These are phyloP conservation scores for Pisolithus orientalis DNA, from an alignment of 768 basidiomycete species.

Conservation along the genomic window DNA sequence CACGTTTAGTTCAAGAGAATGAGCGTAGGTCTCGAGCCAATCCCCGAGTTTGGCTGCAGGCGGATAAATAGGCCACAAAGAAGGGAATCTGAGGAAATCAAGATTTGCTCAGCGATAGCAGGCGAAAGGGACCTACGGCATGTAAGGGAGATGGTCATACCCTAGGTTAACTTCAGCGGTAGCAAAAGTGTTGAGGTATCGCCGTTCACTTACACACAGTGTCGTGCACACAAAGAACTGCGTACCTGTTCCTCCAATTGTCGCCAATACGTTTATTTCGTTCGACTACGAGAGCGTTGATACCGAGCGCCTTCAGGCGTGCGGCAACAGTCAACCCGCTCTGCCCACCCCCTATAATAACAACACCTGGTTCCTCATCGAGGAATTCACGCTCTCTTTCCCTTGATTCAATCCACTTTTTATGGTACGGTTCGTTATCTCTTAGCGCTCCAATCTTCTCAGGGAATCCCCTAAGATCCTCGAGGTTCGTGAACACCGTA, in stretches of 20 bases:
- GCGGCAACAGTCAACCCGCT: slow-evolving; percentile 62
- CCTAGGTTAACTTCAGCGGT: slow-evolving; percentile 19
- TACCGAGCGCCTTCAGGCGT: slow-evolving; percentile 53
- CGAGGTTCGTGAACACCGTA: slow-evolving; percentile 53
- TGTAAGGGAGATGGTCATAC: slow-evolving; percentile 52
- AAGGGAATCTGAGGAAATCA: slow-evolving; percentile 38
- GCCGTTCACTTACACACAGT: slow-evolving; percentile 35
- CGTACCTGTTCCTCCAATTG: slow-evolving; percentile 56
- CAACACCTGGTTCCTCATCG: slow-evolving; percentile 47
- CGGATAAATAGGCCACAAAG: slow-evolving; percentile 48
- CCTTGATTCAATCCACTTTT: slow-evolving; percentile 48
- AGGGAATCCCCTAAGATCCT: slow-evolving; percentile 49
- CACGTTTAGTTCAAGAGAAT: slow-evolving; percentile 53
- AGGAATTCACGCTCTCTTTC: slow-evolving; percentile 38
- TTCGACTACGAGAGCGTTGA: slow-evolving; percentile 54
- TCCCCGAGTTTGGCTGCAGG: slow-evolving; percentile 58
- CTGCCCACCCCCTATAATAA: slow-evolving; percentile 63
- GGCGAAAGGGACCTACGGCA: slow-evolving; percentile 32
- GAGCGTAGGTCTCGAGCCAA: slow-evolving; percentile 60
- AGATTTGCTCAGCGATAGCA: neutral
- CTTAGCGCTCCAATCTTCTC: slow-evolving; percentile 43
- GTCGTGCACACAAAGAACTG: slow-evolving; percentile 50
- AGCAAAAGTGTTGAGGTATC: neutral
- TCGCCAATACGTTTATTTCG: slow-evolving; percentile 47
- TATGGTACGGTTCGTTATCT: slow-evolving; percentile 38